Evolutionary conservation across 345 rosid species (phyloP).

Genomic region (Brassica incana): DNA sequence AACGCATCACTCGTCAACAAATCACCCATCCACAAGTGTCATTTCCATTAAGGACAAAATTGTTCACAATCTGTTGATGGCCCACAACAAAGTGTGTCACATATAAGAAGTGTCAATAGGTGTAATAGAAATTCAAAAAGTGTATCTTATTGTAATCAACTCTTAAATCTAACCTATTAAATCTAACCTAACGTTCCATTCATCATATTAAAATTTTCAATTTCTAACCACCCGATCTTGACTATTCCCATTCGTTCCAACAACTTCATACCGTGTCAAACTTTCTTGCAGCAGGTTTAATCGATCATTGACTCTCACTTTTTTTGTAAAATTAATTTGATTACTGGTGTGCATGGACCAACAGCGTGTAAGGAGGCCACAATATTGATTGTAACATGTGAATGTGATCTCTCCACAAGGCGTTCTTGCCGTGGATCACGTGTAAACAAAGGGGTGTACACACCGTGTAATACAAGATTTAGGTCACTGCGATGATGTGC

Average conservation of each 20-base stretch:
- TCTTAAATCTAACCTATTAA: too few relatives aligned
- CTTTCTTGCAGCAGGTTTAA: not conserved
- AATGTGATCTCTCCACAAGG: not conserved
- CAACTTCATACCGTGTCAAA: not conserved
- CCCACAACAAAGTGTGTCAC: too few relatives aligned
- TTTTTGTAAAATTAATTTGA: too few relatives aligned
- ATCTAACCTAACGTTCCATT: not conserved
- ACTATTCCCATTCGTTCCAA: not conserved
- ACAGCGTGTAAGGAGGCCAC: not conserved
- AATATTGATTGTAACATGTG: not conserved
- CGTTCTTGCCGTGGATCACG: slow-evolving; percentile 1
- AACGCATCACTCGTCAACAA: too few relatives aligned
- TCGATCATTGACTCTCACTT: not conserved
- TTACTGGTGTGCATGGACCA: not conserved
- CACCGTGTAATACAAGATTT: not conserved
- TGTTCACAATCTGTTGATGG: too few relatives aligned
- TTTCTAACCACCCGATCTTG: not conserved
- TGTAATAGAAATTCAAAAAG: too few relatives aligned
- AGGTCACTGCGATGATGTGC: not conserved
- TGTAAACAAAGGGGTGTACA: not conserved
- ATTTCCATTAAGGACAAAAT: too few relatives aligned
- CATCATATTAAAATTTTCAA: not conserved
- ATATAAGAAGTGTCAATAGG: too few relatives aligned
- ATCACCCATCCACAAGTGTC: too few relatives aligned
- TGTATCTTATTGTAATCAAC: too few relatives aligned